Evolutionary conservation across 2,329 filamentous ascomycete genomes (phyloP).

Genomic region (Raffaelea deltoideospora): DNA sequence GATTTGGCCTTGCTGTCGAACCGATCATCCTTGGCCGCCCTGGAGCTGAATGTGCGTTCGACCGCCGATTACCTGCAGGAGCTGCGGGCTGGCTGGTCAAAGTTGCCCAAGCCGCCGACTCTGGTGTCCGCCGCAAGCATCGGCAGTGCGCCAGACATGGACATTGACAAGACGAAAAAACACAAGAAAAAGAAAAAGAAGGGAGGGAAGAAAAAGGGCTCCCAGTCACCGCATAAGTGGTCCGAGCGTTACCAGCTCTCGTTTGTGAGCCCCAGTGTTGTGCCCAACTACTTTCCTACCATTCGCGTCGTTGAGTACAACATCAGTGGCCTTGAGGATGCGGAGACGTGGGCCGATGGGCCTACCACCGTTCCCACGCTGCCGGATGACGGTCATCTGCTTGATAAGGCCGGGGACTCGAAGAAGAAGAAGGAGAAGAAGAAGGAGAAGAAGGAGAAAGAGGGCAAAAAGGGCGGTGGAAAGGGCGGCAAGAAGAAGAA

Average conservation of each 20-base stretch:
- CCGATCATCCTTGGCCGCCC: slow-evolving; percentile 28
- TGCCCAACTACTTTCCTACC: slow-evolving; percentile 85
- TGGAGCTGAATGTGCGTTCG: slow-evolving; percentile 47
- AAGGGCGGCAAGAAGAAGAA: slow-evolving; percentile 20
- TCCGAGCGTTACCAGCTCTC: slow-evolving; percentile 75
- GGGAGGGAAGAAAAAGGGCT: slow-evolving; percentile 22
- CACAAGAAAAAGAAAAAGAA: slow-evolving; percentile 11
- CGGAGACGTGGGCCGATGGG: slow-evolving; percentile 28
- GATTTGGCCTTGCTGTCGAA: slow-evolving; percentile 18
- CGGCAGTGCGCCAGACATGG: slow-evolving; percentile 10
- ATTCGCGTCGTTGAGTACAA: slow-evolving; percentile 93
- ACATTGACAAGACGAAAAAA: slow-evolving; percentile 11
- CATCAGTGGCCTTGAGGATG: slow-evolving; percentile 56
- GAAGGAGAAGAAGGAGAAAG: slow-evolving; percentile 1
- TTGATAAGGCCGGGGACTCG: slow-evolving; percentile 17
- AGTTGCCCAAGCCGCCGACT: slow-evolving; percentile 40
- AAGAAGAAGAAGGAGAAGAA: slow-evolving; percentile 20
- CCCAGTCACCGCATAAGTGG: slow-evolving; percentile 33
- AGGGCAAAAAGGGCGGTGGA: not conserved
- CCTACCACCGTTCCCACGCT: slow-evolving; percentile 7
- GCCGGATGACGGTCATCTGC: slow-evolving; percentile 11
- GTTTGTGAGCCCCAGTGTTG: slow-evolving; percentile 70
- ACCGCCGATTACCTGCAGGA: slow-evolving; percentile 69
- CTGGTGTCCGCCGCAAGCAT: slow-evolving; percentile 5
- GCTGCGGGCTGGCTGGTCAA: slow-evolving; percentile 62